Conservation (phyloP, 208 protist genomes). For the Trypanosoma scelopori region DNA sequence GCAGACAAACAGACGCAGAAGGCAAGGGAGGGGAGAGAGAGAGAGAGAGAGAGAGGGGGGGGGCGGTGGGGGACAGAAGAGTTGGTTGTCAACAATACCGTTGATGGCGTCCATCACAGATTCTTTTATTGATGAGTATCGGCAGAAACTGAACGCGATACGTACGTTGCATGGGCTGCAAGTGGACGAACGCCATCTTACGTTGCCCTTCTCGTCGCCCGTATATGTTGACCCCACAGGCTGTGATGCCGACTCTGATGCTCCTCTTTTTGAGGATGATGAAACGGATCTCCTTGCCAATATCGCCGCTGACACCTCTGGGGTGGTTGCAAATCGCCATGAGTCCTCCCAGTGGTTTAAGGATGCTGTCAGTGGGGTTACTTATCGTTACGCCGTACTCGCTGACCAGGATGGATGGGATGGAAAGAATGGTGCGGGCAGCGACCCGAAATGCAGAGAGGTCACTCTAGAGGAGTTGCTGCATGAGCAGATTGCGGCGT, state of each 20-base stretch:
- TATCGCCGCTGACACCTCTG: not conserved
- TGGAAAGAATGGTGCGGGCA: not conserved
- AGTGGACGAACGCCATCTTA: too few species aligned
- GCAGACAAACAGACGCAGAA: too few species aligned
- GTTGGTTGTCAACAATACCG: not conserved
- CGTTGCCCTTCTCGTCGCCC: too few species aligned
- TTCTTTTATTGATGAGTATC: not conserved
- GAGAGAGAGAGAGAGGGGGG: too few species aligned
- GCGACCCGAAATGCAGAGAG: not conserved
- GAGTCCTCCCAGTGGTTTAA: not conserved
- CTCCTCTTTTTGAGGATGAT: not conserved
- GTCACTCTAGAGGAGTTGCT: too few species aligned
- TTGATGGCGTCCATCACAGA: not conserved
- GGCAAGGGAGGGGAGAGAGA: too few species aligned
- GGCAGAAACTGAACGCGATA: not conserved
- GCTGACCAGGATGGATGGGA: not conserved
- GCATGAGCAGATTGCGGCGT: not conserved
- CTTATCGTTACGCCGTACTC: slow-evolving; percentile 1
- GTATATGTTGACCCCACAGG: too few species aligned
- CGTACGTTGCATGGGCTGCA: not conserved
- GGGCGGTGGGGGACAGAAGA: too few species aligned
- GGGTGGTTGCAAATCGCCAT: not conserved
- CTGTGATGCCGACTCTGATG: not conserved
- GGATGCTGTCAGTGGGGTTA: not conserved
- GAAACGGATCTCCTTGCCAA: not conserved